phyloP scores from a whole-genome alignment of 2,329 filamentous ascomycete genomes.

The Cladophialophora chaetospira region DNA sequence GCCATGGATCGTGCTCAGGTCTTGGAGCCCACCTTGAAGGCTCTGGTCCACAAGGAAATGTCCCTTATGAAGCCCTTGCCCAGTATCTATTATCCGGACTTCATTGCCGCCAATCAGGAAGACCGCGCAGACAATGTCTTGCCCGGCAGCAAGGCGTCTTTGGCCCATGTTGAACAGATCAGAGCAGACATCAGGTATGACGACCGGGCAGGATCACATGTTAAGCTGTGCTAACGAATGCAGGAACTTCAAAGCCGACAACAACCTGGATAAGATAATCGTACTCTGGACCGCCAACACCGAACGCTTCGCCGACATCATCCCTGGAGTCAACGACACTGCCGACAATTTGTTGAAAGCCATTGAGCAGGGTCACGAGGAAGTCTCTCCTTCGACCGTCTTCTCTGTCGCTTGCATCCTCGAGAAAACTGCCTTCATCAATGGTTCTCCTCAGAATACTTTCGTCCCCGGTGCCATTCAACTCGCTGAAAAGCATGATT shows the following conservation, averaged over 20 bases:
- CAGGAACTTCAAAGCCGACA: constrained; percentile 83
- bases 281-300: constrained; percentile 99
- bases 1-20: constrained; percentile 96
- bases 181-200: constrained; percentile 83
- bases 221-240: constrained; percentile 3
- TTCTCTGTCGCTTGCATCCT: constrained; percentile 95
- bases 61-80: constrained; percentile 81
- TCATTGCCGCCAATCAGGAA: constrained; percentile 98
- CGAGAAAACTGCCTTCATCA: constrained; percentile 92
- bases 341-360: constrained; percentile 88
- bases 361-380: constrained; percentile 82
- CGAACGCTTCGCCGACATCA: constrained; percentile 88
- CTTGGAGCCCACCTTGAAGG: constrained; percentile 92
- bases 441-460: constrained; percentile 98
- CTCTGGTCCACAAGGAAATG: constrained; percentile 91
- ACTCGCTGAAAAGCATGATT: constrained; percentile 80
- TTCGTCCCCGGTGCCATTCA: constrained; percentile 92
- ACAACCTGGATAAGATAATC: constrained; percentile 90
- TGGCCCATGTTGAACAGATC: constrained; percentile 87
- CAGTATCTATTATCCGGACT: constrained; percentile 98
- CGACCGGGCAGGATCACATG: not conserved
- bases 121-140: constrained; percentile 91
- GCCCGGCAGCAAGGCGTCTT: constrained; percentile 78
- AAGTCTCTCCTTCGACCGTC: constrained; percentile 92
- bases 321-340: constrained; percentile 91